Base-by-base conservation (phyloP, 2,329 filamentous ascomycete species). In the Neonectria ditissima region DNA sequence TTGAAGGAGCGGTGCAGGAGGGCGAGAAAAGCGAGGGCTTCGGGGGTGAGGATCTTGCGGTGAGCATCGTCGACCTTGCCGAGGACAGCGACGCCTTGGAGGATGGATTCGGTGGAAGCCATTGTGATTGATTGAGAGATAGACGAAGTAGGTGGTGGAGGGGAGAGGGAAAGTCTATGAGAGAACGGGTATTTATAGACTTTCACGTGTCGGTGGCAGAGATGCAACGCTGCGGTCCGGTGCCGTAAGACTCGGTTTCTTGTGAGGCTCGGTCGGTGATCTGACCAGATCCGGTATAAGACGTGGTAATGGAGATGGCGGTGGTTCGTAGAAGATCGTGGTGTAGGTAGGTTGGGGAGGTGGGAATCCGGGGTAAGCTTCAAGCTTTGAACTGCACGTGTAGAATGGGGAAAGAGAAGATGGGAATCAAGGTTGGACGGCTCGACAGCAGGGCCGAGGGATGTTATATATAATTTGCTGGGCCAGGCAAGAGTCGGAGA, bases 1-100 rank as follows among this genome's bases (percentile, higher is more conserved):
- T 98, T 97, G 87, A 98, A 98, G 69, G 94, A 93, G 77, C 95
- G 91, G 84, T 99, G 96, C 75, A 99, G 89, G 69, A 97, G 90
- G 39, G 95, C 92, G 65, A 99, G 89, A 85, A 98, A 99, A 67
- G 93, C 92, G 69, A 93, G 90, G 59, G 95, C 95, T 70, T 97
- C 88, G 73, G 94, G 95, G 67, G 90, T 97, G 70, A 98, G 88
- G 79, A 99, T 97, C 86, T 97, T 95, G 83, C 89, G 89, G 79
- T 94, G 91, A 73, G 91, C 84, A 63, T 95, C 89, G 75, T 89
- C 89, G 77, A 98, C 83, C 66, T 87, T 81, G 76, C 93, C 95
- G 75, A 93, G 90, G 85, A 98, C 88, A 81, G 90, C 89, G 76
- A 97, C 94, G 81, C 94, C 94, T 80, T 94, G 90, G 71, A 97